These are phyloP conservation scores for Mortierella antarctica DNA, from an alignment of 192 early-diverging fungal species.

Conservation along the genomic window DNA sequence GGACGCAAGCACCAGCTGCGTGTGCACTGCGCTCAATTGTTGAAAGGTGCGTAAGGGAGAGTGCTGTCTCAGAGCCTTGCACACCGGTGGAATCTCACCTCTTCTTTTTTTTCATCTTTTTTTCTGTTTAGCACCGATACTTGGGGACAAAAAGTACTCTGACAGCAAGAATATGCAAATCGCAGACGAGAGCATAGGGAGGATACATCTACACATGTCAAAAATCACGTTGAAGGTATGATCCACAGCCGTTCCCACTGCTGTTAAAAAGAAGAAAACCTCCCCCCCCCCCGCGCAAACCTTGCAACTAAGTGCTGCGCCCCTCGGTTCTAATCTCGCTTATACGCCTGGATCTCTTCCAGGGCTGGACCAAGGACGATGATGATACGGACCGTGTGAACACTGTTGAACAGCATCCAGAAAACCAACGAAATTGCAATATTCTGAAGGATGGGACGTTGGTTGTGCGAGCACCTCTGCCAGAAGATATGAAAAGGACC, in stretches of 20 bases:
- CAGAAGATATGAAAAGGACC: background rate
- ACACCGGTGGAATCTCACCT: background rate
- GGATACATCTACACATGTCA: slow-evolving; percentile 26
- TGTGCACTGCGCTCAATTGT: slow-evolving; percentile 29
- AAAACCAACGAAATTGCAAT: background rate
- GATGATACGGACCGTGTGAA: background rate
- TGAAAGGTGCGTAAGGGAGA: slow-evolving; percentile 6
- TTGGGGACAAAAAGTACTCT: slow-evolving; percentile 23
- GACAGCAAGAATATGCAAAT: background rate
- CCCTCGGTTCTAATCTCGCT: background rate
- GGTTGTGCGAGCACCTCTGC: background rate
- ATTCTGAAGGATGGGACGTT: slow-evolving; percentile 12
- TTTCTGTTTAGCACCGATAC: slow-evolving; percentile 19
- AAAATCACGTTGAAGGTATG: slow-evolving; percentile 16
- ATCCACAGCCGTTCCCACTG: background rate
- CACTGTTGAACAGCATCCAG: background rate
- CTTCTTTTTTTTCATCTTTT: background rate
- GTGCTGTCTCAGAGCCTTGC: background rate
- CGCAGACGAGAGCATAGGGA: no score
- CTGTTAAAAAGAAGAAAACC: background rate
- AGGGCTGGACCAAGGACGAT: background rate
- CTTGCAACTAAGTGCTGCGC: background rate
- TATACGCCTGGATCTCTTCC: background rate
- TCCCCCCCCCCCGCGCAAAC: background rate
- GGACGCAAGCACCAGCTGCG: slow-evolving; percentile 40